These are phyloP conservation scores for Sordaria brevicollis DNA, from an alignment of 495 filamentous ascomycete genomes.

Conservation along the genomic window DNA sequence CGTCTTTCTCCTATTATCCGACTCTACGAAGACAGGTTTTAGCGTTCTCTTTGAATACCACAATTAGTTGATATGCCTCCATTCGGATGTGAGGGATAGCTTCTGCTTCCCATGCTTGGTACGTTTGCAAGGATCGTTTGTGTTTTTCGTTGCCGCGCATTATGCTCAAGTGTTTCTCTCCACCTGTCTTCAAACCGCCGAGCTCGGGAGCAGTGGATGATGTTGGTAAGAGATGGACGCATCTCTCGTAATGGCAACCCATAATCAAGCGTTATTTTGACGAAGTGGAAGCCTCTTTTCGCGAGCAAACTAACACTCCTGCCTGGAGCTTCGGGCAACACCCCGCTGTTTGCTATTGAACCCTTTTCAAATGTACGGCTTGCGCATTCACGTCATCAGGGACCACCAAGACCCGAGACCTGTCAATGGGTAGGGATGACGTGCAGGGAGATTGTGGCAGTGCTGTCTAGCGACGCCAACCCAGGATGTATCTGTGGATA, in stretches of 20 bases:
- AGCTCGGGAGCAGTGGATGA: background rate
- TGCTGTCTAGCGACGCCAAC: background rate
- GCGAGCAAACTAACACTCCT: background rate
- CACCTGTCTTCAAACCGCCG: background rate
- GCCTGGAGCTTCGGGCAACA: background rate
- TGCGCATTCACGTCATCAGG: background rate
- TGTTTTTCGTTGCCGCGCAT: background rate
- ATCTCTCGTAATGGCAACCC: background rate
- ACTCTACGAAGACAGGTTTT: background rate
- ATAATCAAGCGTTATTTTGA: background rate
- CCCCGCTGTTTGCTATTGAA: background rate
- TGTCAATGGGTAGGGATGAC: background rate
- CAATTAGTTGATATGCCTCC: background rate
- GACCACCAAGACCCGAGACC: background rate
- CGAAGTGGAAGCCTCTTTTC: background rate
- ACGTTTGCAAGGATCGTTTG: background rate
- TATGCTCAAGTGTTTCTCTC: background rate
- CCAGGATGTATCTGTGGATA: background rate
- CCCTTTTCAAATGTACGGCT: background rate
- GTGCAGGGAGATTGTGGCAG: background rate
- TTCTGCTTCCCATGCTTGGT: background rate
- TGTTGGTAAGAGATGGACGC: background rate
- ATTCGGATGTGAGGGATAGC: background rate
- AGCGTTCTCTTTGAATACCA: background rate
- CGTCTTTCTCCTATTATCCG: background rate